Percentiles rank a stretch among this genome's conserved stretches.
These are phyloP conservation scores for Sordaria brevicollis DNA, from an alignment of 495 filamentous ascomycete species.

Conservation along the genomic window DNA sequence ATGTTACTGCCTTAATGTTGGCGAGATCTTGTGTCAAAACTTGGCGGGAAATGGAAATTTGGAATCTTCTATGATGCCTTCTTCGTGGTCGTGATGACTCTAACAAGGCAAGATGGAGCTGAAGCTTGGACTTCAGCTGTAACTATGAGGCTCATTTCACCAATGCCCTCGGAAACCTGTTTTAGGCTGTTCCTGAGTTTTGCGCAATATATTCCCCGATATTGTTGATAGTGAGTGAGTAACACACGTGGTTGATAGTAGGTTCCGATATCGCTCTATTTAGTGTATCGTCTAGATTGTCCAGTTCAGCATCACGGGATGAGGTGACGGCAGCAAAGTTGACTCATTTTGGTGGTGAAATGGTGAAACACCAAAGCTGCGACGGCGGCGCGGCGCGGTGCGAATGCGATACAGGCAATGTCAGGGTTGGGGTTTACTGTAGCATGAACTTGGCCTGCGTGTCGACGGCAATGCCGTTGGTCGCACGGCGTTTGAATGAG, in stretches of 20 bases:
- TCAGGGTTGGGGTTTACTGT: neutral
- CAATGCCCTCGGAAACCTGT: neutral
- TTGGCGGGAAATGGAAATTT: neutral
- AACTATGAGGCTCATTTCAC: neutral
- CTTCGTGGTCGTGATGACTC: neutral
- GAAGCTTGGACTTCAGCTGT: neutral
- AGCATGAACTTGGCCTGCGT: neutral
- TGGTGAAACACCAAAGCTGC: neutral
- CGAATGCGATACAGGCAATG: neutral
- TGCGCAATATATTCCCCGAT: neutral
- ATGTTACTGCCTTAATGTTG: neutral
- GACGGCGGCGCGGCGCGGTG: neutral
- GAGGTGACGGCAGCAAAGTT: neutral
- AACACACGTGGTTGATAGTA: neutral
- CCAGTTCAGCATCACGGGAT: neutral
- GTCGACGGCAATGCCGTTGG: neutral
- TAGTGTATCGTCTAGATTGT: neutral
- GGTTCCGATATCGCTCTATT: neutral
- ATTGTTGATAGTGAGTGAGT: neutral
- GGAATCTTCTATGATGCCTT: neutral
- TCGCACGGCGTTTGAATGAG: neutral
- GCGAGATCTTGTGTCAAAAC: neutral
- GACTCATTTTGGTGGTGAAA: neutral
- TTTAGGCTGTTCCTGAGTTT: neutral
- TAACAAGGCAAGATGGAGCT: neutral